These are phyloP conservation scores for Colletotrichum tanaceti DNA, from an alignment of 2,329 filamentous ascomycete genomes.

Conservation along the genomic window DNA sequence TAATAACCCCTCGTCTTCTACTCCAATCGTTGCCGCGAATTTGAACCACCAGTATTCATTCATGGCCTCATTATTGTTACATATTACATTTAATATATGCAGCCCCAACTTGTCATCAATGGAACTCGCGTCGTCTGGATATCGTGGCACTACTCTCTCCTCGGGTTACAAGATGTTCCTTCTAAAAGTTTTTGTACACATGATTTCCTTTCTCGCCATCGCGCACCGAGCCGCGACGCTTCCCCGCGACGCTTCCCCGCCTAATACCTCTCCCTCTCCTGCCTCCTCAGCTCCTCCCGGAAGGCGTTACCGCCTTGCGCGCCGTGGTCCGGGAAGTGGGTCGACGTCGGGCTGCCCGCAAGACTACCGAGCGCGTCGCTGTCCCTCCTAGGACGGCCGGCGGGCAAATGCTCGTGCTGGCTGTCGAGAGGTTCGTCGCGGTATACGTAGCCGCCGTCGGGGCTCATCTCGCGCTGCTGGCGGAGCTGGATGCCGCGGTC, in stretches of 20 bases:
- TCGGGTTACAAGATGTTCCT: conserved; percentile 10
- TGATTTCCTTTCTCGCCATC: neutral
- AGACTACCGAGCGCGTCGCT: conserved; percentile 63
- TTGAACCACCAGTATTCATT: neutral
- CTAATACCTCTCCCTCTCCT: conserved; percentile 55
- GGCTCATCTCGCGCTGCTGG: conserved; percentile 38
- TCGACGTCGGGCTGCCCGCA: conserved; percentile 59
- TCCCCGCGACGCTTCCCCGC: neutral
- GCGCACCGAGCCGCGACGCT: neutral
- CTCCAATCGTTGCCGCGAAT: too few species aligned
- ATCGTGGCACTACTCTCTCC: conserved; percentile 8
- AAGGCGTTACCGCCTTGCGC: conserved; percentile 57
- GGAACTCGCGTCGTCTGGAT: conserved; percentile 8
- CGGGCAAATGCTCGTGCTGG: neutral
- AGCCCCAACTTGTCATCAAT: conserved; percentile 7
- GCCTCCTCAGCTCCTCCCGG: conserved; percentile 62
- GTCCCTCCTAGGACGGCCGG: conserved; percentile 51
- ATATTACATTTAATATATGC: conserved; percentile 24
- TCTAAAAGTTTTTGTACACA: neutral
- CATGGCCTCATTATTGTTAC: conserved; percentile 32
- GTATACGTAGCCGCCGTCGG: conserved; percentile 48
- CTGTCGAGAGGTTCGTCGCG: conserved; percentile 49
- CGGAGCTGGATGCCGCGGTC: conserved; percentile 58
- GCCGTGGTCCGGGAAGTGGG: conserved; percentile 54
- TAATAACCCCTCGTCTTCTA: too few species aligned